phyloP scores from a whole-genome alignment of 306 rosid genomes.

The Cucurbita ficifolia region DNA sequence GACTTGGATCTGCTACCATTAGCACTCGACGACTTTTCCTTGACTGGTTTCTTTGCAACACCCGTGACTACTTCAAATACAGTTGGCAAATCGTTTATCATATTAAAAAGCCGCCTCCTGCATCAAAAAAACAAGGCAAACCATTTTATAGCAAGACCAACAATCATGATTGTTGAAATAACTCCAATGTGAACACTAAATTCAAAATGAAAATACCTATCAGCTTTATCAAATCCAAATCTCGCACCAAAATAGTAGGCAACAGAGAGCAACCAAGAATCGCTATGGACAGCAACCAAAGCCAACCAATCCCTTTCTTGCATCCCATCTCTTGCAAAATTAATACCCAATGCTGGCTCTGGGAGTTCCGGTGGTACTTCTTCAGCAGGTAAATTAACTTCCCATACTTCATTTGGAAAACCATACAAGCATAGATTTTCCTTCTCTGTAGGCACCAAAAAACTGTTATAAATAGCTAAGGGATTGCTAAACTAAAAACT shows the following conservation, averaged over 20 bases:
- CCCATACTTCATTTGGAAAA: constrained; percentile 85
- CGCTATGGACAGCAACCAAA: constrained; percentile 89
- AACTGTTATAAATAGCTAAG: not conserved
- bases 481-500: not conserved
- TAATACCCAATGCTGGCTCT: constrained; percentile 87
- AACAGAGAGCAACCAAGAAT: constrained; percentile 86
- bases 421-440: constrained; percentile 87
- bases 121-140: not conserved
- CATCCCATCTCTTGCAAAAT: constrained; percentile 97
- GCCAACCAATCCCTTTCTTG: constrained; percentile 81
- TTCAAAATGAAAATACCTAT: constrained; percentile 35
- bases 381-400: constrained; percentile 94
- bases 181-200: not conserved
- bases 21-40: constrained; percentile 64
- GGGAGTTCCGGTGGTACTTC: constrained; percentile 96
- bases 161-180: not conserved
- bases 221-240: constrained; percentile 72
- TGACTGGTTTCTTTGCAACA: constrained; percentile 57
- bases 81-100: constrained; percentile 80
- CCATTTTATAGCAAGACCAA: not conserved
- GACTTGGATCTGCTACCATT: constrained; percentile 69
- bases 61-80: constrained; percentile 79
- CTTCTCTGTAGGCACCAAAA: constrained; percentile 44
- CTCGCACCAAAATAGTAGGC: constrained; percentile 91
- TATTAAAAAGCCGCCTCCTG: constrained; percentile 74